A percentile compares a stretch with the other conserved stretches of the same genome.
Conservation (phyloP, 148 eudicot genomes). For the Pouteria glomerata region DNA sequence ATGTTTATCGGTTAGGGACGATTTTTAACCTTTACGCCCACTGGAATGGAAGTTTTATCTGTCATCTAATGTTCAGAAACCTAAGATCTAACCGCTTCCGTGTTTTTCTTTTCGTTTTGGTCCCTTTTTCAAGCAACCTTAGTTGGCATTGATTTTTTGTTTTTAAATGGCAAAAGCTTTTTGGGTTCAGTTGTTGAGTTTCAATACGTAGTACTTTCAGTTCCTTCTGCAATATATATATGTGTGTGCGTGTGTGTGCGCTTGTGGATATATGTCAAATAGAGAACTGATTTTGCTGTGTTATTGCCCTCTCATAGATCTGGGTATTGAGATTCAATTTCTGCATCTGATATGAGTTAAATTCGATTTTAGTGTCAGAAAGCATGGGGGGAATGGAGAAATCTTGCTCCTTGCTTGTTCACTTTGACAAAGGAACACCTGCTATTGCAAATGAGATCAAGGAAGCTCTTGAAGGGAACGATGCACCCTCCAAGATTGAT, state of each 20-base stretch:
- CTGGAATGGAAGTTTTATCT: not conserved
- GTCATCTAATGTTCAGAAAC: not conserved
- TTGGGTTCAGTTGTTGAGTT: not conserved
- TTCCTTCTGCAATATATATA: not conserved
- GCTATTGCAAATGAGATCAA: slow-evolving; percentile 59
- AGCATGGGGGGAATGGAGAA: slow-evolving; percentile 36
- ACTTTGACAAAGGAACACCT: slow-evolving; percentile 60
- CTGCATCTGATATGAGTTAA: not conserved
- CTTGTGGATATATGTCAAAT: too few relatives aligned
- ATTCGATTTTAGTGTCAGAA: not conserved
- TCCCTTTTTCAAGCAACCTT: too few relatives aligned
- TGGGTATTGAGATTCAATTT: not conserved
- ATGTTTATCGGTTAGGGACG: not conserved
- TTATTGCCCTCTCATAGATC: not conserved
- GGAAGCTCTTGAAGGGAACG: slow-evolving; percentile 58
- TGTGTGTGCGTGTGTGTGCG: too few relatives aligned
- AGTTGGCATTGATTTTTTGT: not conserved
- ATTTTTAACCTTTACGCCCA: not conserved
- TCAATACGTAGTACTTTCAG: not conserved
- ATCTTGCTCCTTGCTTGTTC: slow-evolving; percentile 41
- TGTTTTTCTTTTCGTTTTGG: too few relatives aligned
- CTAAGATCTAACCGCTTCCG: not conserved
- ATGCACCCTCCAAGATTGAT: slow-evolving; percentile 37
- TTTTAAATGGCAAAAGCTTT: not conserved
- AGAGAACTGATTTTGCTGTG: not conserved